Evolutionary conservation across 192 early-diverging fungal species (phyloP), one percentile per base, ranked within the genome.

Genomic region (Rhizoclosmatium globosum): DNA sequence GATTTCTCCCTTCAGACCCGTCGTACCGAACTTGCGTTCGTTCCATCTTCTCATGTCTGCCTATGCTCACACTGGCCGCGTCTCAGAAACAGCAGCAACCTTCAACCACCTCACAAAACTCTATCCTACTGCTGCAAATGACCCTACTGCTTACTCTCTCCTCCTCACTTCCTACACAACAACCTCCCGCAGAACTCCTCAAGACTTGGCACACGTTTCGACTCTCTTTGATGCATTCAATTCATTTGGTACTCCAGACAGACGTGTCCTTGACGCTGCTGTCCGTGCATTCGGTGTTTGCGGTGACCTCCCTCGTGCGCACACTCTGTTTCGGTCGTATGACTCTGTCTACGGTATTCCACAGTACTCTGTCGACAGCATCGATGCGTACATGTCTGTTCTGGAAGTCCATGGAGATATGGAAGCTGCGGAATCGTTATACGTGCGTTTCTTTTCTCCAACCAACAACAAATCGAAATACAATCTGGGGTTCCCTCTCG

Each of bases 1-100:
- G n/a, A 59, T 4, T 7, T 6, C 70, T 11, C 75, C 62, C 23
- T 39, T 39, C 4, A 47, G 57, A 6, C 21, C 15, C 7, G 39
- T 69, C 53, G 31, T 45, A 3, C 79, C 79, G 11, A 73, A 80
- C 66, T 13, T 57, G 9, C 59, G 69, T 1, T 50, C 72, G 4
- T 80, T 68, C 47, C 71, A 74, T 47, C 3, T 80, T 1, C 53
- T 80, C 47, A 74, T 80, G 64, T 47, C 62, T 13, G 79, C 64
- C 0, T 69, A 75, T 48, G 71, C 68, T 45, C 38, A 9, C 41
- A 47, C 71, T 0, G 79, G 79, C 0, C 46, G 45, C 2, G 71
- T 74, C 41, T 6, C 15, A 3, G 71, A 74, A 50, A 69, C 72
- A 4, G 31, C 39, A 3, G 2, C 46, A 7, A 47, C 46, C 13